Base-by-base conservation (phyloP, 169 alveolate genomes). In the Eimeria tenella region DNA sequence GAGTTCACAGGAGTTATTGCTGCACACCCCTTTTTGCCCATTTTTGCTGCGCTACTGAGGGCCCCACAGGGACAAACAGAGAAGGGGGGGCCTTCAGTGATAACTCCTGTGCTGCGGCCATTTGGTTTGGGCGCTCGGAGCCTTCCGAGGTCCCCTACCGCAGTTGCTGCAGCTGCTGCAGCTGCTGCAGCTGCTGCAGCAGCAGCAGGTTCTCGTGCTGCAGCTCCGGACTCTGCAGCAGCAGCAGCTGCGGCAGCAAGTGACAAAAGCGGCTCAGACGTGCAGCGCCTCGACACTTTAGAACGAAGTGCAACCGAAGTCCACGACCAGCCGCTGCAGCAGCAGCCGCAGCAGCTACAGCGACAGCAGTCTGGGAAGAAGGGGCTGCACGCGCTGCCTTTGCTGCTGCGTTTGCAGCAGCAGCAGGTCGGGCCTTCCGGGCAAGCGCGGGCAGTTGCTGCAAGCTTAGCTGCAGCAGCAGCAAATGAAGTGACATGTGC, bases 121-220 rank as follows among this genome's bases (percentile, higher is more conserved):
- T 90, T 75, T 42, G 94, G 94, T 2, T 71, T 65, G 53, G 89
- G 84, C 21, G 94, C 94, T 17, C 94, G 94, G 23, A 75, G 90
- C 60, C 82, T 90, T 31, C 94, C 94, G 5, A 11, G 86, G 68
- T 81, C 82, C 19, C n/a, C 82, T 4, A 1, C 90, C 8, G 68
- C 90, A 5, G 60, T 52, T 42, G 63, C 53, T 73, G 58, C 89
- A 9, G 23, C 65, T 11, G 84, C 82, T 50, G 63, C 52, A 58
- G 52, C 42, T 31, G 94, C 79, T 60, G 53, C 62, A 31, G 82
- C 50, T 10, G 90, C 74, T 15, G 21, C 55, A 21, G 42, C 56
- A 49, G 9, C 79, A 11, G 60, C 60, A 58, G 58, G 19, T 21
- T 15, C 19, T 25, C 13, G 62, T 15, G 84, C 19, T 31, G 10